Evolutionary conservation across 148 eudicot species (phyloP).

Genomic region (Cornus controversa): DNA sequence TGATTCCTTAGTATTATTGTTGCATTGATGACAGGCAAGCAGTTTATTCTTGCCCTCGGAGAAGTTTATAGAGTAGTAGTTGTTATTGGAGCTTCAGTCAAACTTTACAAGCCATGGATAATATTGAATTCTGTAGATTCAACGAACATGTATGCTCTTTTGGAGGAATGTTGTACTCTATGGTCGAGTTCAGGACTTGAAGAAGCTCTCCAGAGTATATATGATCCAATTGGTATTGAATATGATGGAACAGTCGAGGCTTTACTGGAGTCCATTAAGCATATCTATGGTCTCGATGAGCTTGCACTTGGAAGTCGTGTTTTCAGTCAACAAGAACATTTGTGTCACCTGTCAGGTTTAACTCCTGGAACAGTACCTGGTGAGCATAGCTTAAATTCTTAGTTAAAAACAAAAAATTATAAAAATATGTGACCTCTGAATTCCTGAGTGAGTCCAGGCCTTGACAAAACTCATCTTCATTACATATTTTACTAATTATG

Average conservation of each 20-base stretch:
- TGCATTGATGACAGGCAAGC: conserved; percentile 52
- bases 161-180: conserved; percentile 57
- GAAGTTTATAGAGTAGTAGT: conserved; percentile 69
- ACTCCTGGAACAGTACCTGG: conserved; percentile 57
- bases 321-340: conserved; percentile 35
- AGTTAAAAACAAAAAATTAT: not conserved
- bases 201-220: conserved; percentile 48
- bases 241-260: conserved; percentile 30
- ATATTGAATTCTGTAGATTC: conserved; percentile 28
- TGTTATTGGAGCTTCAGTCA: conserved; percentile 57
- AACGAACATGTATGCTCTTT: conserved; percentile 24
- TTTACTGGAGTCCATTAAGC: conserved; percentile 48
- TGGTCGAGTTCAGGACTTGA: conserved; percentile 72
- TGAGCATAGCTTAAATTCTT: conserved; percentile 21
- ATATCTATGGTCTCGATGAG: conserved; percentile 42
- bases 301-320: conserved; percentile 35
- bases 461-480: not conserved
- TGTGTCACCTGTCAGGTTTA: conserved; percentile 61
- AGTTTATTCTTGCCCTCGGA: conserved; percentile 56
- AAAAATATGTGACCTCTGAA: no score
- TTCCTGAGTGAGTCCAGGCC: not conserved
- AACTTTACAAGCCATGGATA: conserved; percentile 69
- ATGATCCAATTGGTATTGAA: conserved; percentile 27
- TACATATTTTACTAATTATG: not conserved
- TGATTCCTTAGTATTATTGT: not conserved